A percentile compares a stretch with the other conserved stretches of the same genome.
These are phyloP conservation scores for Magnolia kwangsiensis DNA, from an alignment of 164 flowering plant species.

Conservation along the genomic window DNA sequence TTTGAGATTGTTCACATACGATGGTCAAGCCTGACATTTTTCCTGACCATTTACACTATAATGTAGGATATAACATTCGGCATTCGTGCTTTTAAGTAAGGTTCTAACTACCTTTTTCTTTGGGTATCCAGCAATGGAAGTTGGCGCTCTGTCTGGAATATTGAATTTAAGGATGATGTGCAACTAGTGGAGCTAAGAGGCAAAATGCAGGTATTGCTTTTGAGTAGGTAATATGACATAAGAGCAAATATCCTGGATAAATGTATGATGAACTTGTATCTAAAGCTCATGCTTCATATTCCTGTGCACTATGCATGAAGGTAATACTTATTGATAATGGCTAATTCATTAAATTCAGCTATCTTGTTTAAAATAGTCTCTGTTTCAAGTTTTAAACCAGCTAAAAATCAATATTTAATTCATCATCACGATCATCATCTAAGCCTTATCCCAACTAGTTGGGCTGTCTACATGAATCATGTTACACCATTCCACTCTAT, in stretches of 20 bases:
- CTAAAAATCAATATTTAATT: neutral
- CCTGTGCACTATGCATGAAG: neutral
- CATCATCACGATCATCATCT: too few species aligned
- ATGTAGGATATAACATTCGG: neutral
- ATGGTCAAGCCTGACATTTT: neutral
- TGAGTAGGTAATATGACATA: neutral
- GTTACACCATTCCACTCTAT: too few species aligned
- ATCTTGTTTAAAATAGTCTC: neutral
- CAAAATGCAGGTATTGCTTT: slow-evolving; percentile 60
- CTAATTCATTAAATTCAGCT: neutral
- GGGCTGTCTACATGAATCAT: too few species aligned
- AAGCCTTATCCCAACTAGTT: too few species aligned
- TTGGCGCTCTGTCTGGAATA: slow-evolving; percentile 87
- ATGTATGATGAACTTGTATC: neutral
- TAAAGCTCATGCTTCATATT: neutral
- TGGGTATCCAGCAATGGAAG: slow-evolving; percentile 69
- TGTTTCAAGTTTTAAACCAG: neutral
- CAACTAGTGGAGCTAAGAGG: slow-evolving; percentile 75
- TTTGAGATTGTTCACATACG: neutral
- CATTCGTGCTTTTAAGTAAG: neutral
- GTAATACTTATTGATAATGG: neutral
- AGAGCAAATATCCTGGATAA: neutral
- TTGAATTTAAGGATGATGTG: slow-evolving; percentile 73
- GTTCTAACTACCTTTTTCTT: slow-evolving; percentile 3
- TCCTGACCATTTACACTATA: neutral